Evolutionary conservation across 2,329 filamentous ascomycete species (phyloP), one percentile per base, ranked within the genome.

Genomic region (Cercospora janseana): DNA sequence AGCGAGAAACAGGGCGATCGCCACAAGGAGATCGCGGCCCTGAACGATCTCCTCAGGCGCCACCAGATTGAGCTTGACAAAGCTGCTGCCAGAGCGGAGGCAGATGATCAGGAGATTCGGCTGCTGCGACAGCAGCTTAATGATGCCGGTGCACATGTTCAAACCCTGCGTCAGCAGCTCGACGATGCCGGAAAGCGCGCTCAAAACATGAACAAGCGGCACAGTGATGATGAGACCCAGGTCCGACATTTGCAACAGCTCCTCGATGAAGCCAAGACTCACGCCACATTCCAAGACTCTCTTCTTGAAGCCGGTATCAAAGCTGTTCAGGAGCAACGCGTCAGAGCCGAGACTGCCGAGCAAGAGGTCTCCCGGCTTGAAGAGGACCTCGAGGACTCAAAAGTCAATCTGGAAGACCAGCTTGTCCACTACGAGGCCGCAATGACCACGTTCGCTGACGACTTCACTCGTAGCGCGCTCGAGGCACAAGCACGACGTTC

Each of bases 401-500:
- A 44, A 8, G 21, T 20, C 8, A 23, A 26, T 4, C 42, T 50
- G 12, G 28, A 43, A 13, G 46, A 50, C 16, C 42, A 38, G 16
- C 27, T 56, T 12, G 31, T 12, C 4, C 37, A 48, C 15, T 49
- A 49, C 44, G 46, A 35, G 18, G n/a, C 34, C 10, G 44, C 32
- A 21, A 47, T 40, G 31, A 10, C 8, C 6, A 37, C 50, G 9
- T 47, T 37, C 9, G 45, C 46, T 5, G 49, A 55, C 27, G 43
- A 46, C 13, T 42, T 38, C 24, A 43, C 44, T 5, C 12, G 41
- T 7, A 31, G 51, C n/a, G 54, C 48, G 4, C 48, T 57, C 10
- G 56, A 59, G 44, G 49, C 53, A 10, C 56, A 59, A 40, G 56
- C 56, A 8, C 38, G 49, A 24, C 38, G 35, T 6, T 47, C 52